Conservation (phyloP, 495 filamentous ascomycete genomes). For the Pseudotulostoma volvatum region DNA sequence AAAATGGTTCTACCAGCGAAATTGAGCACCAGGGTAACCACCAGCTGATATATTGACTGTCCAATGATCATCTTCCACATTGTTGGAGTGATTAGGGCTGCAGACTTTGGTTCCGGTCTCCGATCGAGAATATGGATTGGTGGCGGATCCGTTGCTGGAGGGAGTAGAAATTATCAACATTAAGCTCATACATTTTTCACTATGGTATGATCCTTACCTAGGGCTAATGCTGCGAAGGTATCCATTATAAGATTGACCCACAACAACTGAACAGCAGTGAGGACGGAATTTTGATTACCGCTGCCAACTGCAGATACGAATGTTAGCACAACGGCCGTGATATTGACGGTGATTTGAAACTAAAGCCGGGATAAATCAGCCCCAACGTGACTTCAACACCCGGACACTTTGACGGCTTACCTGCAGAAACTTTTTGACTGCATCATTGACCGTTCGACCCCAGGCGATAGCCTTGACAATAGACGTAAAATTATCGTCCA, state of each 20-base stretch:
- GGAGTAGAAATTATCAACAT: conserved; percentile 1
- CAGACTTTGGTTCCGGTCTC: conserved; percentile 58
- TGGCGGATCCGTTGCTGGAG: conserved; percentile 61
- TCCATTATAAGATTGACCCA: conserved; percentile 96
- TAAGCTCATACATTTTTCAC: neutral
- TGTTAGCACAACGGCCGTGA: conserved; percentile 71
- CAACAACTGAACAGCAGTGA: conserved; percentile 72
- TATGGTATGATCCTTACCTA: conserved; percentile 18
- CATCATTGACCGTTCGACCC: conserved; percentile 79
- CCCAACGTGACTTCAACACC: neutral
- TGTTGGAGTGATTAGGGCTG: conserved; percentile 56
- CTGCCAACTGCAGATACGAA: conserved; percentile 66
- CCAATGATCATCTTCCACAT: conserved; percentile 96
- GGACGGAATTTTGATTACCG: conserved; percentile 47
- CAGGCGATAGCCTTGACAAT: conserved; percentile 80
- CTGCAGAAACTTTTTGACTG: conserved; percentile 81
- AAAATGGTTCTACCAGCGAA: conserved; percentile 55
- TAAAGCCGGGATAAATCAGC: conserved; percentile 17
- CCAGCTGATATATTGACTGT: conserved; percentile 66
- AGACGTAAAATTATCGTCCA: conserved; percentile 87
- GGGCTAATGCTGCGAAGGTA: conserved; percentile 84
- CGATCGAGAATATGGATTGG: conserved; percentile 52
- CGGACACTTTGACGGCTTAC: conserved; percentile 17
- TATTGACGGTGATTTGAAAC: conserved; percentile 88
- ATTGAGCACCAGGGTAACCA: conserved; percentile 62